phyloP scores from a whole-genome alignment of 179 eudicot genomes.

The Silene vulgaris region DNA sequence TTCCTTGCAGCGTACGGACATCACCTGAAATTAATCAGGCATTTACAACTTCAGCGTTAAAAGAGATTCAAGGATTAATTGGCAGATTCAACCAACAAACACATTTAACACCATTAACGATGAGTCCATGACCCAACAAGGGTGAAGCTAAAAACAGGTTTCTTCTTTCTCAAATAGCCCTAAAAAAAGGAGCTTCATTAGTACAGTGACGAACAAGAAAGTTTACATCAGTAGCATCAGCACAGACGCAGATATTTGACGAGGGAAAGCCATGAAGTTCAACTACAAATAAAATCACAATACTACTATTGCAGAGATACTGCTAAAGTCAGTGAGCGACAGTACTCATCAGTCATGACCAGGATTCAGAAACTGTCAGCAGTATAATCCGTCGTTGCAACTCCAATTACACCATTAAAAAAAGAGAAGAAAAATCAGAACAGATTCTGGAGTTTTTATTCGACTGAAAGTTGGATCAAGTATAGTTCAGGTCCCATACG shows the following conservation, averaged over 20 bases:
- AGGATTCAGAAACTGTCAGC: not conserved
- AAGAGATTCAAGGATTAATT: not conserved
- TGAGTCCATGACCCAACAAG: not conserved
- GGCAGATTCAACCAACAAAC: not conserved
- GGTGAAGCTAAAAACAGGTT: not conserved
- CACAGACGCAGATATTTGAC: not conserved
- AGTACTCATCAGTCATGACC: no score
- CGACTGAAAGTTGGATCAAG: not conserved
- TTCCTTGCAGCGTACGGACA: constrained; percentile 60
- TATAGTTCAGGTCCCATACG: not conserved
- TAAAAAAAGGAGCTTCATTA: not conserved
- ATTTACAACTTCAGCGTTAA: not conserved
- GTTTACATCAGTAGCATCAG: not conserved
- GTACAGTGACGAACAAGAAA: not conserved
- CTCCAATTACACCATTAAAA: not conserved
- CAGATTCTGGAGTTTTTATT: not conserved
- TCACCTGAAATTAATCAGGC: constrained; percentile 42
- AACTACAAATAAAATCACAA: not conserved
- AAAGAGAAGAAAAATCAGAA: not conserved
- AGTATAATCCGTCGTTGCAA: not conserved
- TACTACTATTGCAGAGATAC: not conserved
- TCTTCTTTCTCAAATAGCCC: not conserved
- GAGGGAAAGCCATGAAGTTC: not conserved
- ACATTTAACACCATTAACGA: constrained; percentile 3
- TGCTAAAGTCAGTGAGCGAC: not conserved